These are phyloP conservation scores for Aspergillus fijiensis DNA, from an alignment of 2,329 filamentous ascomycete genomes.

Conservation along the genomic window DNA sequence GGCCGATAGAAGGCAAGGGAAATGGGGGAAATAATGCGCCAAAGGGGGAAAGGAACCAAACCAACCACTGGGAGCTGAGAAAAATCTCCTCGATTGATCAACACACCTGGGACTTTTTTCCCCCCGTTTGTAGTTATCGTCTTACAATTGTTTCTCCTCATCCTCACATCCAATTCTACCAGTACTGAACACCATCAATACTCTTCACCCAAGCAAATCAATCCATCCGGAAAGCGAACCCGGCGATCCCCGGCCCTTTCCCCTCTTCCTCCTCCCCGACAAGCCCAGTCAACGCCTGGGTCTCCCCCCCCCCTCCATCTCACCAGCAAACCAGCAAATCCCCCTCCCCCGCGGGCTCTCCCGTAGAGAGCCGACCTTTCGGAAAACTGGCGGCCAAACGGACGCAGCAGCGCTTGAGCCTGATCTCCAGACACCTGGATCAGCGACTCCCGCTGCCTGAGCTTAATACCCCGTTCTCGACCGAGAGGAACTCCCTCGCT, in stretches of 20 bases:
- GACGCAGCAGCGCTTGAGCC: slow-evolving; percentile 54
- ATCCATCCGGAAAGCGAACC: not conserved
- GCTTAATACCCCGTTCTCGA: slow-evolving; percentile 64
- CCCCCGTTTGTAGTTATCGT: not conserved
- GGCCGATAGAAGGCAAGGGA: slow-evolving; percentile 10
- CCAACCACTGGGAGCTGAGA: not conserved
- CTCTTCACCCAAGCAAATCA: not conserved
- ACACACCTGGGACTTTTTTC: not conserved
- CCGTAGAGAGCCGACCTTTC: slow-evolving; percentile 36
- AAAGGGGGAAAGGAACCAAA: slow-evolving; percentile 2
- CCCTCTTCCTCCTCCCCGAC: not conserved
- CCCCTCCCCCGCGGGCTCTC: slow-evolving; percentile 32
- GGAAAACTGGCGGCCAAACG: slow-evolving; percentile 50
- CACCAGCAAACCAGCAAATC: slow-evolving; percentile 7
- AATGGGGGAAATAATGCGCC: not conserved
- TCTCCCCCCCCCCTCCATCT: slow-evolving; percentile 7
- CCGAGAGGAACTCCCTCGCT: slow-evolving; percentile 54
- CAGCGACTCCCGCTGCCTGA: slow-evolving; percentile 55
- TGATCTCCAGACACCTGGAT: slow-evolving; percentile 62
- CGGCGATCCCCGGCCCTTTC: slow-evolving; percentile 18
- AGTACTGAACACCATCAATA: too few species aligned
- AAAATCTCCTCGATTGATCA: not conserved
- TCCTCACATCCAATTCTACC: not conserved
- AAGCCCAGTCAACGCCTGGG: not conserved
- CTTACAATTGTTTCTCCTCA: not conserved